Evolutionary conservation across 129 eudicot genomes (phyloP).

Genomic region (Logfia minima): DNA sequence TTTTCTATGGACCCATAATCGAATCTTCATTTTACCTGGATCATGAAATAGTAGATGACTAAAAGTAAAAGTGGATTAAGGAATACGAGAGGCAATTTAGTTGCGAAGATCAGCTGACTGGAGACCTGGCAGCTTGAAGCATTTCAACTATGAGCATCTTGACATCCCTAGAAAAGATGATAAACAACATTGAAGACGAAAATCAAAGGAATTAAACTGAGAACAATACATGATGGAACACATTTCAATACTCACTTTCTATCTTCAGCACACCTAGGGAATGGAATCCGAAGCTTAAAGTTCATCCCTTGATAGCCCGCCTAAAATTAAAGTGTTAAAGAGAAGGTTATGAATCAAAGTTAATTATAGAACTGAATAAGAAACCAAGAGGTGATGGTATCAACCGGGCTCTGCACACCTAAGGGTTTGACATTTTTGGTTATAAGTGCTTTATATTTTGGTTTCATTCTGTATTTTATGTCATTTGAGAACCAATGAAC

Average conservation of each 20-base stretch:
- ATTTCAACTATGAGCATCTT: slow-evolving; percentile 85
- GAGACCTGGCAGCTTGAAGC: slow-evolving; percentile 76
- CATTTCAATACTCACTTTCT: slow-evolving; percentile 62
- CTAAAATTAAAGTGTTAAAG: slow-evolving; percentile 31
- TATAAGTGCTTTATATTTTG: not conserved
- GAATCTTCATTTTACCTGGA: not conserved
- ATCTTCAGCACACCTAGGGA: slow-evolving; percentile 75
- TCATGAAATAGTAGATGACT: not conserved
- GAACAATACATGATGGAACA: not conserved
- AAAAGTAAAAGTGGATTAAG: not conserved
- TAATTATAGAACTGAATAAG: not conserved
- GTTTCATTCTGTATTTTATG: not conserved
- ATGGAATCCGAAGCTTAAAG: slow-evolving; percentile 92
- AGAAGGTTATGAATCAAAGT: slow-evolving; percentile 1
- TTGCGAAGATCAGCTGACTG: slow-evolving; percentile 25
- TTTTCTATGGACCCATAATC: not conserved
- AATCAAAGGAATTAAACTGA: not conserved
- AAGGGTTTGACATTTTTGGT: not conserved
- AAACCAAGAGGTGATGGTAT: not conserved
- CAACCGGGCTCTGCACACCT: not conserved
- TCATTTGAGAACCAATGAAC: no score
- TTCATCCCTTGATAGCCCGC: slow-evolving; percentile 73
- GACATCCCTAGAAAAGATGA: slow-evolving; percentile 54
- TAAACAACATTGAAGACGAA: not conserved
- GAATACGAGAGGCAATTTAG: slow-evolving; percentile 8